phyloP scores from a whole-genome alignment of 345 rosid genomes.

The Populus alba region DNA sequence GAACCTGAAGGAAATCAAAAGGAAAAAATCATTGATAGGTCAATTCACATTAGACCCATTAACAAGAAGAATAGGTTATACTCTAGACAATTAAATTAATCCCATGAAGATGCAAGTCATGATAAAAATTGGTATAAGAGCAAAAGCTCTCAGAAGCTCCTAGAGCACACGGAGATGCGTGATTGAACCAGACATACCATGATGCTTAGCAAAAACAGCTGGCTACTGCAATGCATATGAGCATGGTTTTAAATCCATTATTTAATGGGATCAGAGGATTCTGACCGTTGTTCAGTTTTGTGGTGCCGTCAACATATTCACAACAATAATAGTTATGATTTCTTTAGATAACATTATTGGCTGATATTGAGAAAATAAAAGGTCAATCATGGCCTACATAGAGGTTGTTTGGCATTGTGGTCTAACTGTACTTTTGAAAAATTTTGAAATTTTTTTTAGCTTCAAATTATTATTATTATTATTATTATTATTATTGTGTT shows the following conservation, averaged over 20 bases:
- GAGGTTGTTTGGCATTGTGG: no score
- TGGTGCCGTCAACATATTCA: not conserved
- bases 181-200: not conserved
- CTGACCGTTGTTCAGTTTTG: not conserved
- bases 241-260: not conserved
- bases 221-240: not conserved
- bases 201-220: not conserved
- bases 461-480: no score
- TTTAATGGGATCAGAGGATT: not conserved
- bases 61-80: not conserved
- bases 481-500: no score
- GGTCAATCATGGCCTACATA: no score
- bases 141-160: not conserved
- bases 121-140: not conserved
- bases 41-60: not conserved
- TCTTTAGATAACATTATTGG: not conserved
- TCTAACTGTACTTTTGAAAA: no score
- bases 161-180: not conserved
- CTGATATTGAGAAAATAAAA: not conserved
- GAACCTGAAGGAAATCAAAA: conserved; percentile 31
- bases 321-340: not conserved
- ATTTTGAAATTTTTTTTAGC: no score
- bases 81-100: not conserved
- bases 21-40: not conserved
- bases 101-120: not conserved